Evolutionary conservation across 2,329 filamentous ascomycete genomes (phyloP), one percentile per base, ranked within the genome.

Genomic region (Colletotrichum noveboracense): DNA sequence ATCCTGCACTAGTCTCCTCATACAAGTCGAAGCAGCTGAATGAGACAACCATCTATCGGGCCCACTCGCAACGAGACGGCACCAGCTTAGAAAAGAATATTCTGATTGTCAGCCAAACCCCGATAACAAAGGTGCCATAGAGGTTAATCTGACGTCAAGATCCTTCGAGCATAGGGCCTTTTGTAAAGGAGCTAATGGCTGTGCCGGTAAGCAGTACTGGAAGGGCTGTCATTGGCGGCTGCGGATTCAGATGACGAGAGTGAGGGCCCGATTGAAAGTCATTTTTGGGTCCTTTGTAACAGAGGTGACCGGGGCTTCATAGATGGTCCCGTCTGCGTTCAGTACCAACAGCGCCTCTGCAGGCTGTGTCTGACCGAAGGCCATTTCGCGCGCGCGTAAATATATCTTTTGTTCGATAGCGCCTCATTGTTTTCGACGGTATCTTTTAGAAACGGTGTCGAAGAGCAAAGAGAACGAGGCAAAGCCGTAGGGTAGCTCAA

Each of bases 401-500:
- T 36, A 16, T 16, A 36, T 36, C 2, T 36, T 2, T 16, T 36
- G 14, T 2, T 36, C 7, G 3, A 36, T 36, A 0, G 14, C 34
- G 14, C 14, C 1, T 5, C 34, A 36, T 36, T 16, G 0, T 36
- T 36, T 0, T 3, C 14, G 34, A 36, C 2, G 3, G 4, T 2
- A 0, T 16, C 34, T 36, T 36, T 36, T 7, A 14, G 6, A 36
- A 36, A 36, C 1, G 34, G 3, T 5, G 4, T 36, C 34, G 34
- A 5, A 8, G 4, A 16, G 14, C 14, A 2, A 16, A 36, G 7
- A 16, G 34, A 5, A 2, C 34, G 7, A 36, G 34, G 34, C 34
- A 8, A 36, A 3, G 34, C 3, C 4, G 14, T 36, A 16, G 14
- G 34, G 2, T 36, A 2, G 34, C 14, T 36, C 34, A 36, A 36